Evolutionary conservation across 1,284 basidiomycete species (phyloP).

Genomic region (Rhodotorula sp.): DNA sequence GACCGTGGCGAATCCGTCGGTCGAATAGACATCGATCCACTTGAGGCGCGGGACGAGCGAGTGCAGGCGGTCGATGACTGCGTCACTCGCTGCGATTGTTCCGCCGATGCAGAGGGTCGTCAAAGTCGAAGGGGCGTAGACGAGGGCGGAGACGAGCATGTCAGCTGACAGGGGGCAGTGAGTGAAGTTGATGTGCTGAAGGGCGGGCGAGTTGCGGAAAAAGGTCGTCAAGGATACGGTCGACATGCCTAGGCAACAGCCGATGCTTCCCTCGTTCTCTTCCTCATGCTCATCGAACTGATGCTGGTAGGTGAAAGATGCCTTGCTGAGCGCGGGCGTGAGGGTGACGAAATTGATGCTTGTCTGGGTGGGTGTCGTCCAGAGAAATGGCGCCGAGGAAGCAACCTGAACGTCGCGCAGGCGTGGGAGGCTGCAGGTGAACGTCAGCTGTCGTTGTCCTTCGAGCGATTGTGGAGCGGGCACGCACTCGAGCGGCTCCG

Average conservation of each 20-base stretch:
- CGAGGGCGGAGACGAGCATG: conserved; percentile 7
- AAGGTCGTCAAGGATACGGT: conserved; percentile 3
- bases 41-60: conserved; percentile 4
- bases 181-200: conserved; percentile 7
- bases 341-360: no score
- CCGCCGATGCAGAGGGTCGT: conserved; percentile 16
- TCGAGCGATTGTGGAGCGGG: no score
- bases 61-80: conserved; percentile 11
- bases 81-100: conserved; percentile 2
- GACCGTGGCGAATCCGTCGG: neutral
- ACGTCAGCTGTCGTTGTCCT: no score
- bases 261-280: neutral
- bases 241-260: neutral
- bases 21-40: conserved; percentile 13
- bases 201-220: conserved; percentile 13
- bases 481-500: conserved; percentile 7
- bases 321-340: no score
- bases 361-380: no score
- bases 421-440: no score
- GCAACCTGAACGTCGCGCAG: no score
- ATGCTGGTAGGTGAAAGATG: no score
- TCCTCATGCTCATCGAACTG: neutral
- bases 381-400: no score
- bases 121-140: neutral
- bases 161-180: neutral